Percentiles rank a stretch among this genome's conserved stretches.
Conservation (phyloP, 805 yeast species). For the Yarrowia alimentaria region DNA sequence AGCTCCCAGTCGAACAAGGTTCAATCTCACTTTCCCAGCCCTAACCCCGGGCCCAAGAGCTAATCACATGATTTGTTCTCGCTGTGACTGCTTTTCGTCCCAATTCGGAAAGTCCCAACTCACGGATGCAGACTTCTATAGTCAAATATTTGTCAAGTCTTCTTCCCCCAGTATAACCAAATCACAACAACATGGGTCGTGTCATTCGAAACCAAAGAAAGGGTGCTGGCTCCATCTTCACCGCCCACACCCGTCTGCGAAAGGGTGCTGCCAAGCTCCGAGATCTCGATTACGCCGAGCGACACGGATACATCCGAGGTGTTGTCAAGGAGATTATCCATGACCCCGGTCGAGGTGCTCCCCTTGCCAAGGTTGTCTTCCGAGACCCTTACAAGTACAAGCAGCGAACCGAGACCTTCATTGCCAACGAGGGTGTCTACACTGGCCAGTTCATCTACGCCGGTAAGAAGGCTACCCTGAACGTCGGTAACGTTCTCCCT, state of each 20-base stretch:
- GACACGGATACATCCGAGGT: constrained; percentile 99
- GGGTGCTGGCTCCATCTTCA: constrained; percentile 99
- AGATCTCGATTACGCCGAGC: constrained; percentile 98
- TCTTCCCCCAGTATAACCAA: constrained; percentile 27
- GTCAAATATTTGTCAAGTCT: constrained; percentile 26
- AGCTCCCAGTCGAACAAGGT: too few relatives aligned
- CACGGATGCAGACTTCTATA: too few relatives aligned
- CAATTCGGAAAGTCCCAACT: constrained; percentile 22
- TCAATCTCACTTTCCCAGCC: too few relatives aligned
- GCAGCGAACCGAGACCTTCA: constrained; percentile 96
- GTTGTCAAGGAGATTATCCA: constrained; percentile 97
- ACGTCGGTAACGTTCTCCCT: constrained; percentile 92
- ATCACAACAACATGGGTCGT: constrained; percentile 44
- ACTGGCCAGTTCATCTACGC: constrained; percentile 99
- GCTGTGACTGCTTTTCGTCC: constrained; percentile 22
- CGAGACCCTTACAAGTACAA: constrained; percentile 99
- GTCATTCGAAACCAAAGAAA: constrained; percentile 99
- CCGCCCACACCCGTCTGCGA: constrained; percentile 99
- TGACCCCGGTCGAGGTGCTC: constrained; percentile 99
- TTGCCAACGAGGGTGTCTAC: constrained; percentile 99
- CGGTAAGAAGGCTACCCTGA: constrained; percentile 97
- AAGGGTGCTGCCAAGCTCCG: constrained; percentile 99
- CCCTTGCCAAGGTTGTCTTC: constrained; percentile 98
- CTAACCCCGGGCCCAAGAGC: too few relatives aligned
- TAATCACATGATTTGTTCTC: constrained; percentile 5